Evolutionary conservation across 1,284 basidiomycete species (phyloP), one percentile per base, ranked within the genome.

Genomic region (Melampsora americana): DNA sequence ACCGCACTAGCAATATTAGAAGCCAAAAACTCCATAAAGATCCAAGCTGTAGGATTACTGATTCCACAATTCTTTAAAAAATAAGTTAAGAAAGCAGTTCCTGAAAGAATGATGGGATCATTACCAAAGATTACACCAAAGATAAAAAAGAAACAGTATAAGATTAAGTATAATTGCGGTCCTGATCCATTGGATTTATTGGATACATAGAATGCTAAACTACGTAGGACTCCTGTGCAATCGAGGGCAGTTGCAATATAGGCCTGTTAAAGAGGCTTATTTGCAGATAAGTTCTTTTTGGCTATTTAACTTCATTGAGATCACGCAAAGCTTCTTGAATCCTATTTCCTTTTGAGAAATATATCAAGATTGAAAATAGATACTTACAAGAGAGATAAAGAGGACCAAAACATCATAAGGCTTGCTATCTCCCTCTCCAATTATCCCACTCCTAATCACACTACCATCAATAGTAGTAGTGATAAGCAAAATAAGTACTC

Each of bases 211-310:
- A 92, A 93, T 0, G 95, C 94, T 1, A 94, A 88, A 65, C 90
- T 91, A 62, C 91, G 89, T 5, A 98, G 86, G 14, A 95, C 85
- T 1, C 95, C 95, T 0, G 93, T 94, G 9, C 90, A 87, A 81
- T 99, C 95, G 50, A 98, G 87, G 0, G 93, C 93, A 67, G 97
- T 90, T 3, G 95, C 90, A 84, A 98, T 91, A 84, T 98, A 99
- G 0, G 94, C 94, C 72, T 75, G 20, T 9, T 12, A 50, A 7
- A 72, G 61, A 32, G 28, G 9, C n/a, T n/a, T 14, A 14, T 44
- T 12, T 44, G 12, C 3, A 44, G 35, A 9, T 44, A 11, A 3
- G 16, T 44, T 2, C 12, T 35, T 44, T 44, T 44, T 44, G 16
- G 42, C 12, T 9, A 44, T 44, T 14, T 44, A 44, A 44, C 11